Base-by-base conservation (phyloP, 169 alveolate species). In the Plasmodium gonderi region DNA sequence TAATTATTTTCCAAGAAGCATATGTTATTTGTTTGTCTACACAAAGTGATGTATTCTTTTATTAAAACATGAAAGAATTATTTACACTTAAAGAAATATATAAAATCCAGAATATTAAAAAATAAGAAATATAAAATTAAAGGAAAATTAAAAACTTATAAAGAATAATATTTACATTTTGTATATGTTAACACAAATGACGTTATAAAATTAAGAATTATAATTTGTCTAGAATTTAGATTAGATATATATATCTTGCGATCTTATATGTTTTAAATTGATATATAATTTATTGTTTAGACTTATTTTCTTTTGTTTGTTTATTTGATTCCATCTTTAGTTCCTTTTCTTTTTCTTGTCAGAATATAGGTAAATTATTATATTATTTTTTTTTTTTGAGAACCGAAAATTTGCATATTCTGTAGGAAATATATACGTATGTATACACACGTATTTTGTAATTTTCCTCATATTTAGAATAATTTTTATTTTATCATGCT, bases 21-120 rank as follows among this genome's bases (percentile, higher is more conserved):
- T 40, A 40, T 75, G 81, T 75, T 75, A 75, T 75, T 75, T 75
- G 51, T 20, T 31, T 79, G 76, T 47, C 72, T 40, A 38, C 11
- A 49, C 45, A 79, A 79, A 38, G 67, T 17, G 20, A 49, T n/a
- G 12, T 6, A 12, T 79, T 47, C 51, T 79, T 51, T 31, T 38
- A 79, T 51, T 79, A 31, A 79, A 79, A 79, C 14, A 14, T 26
- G 33, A 14, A 60, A 38, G 38, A 40, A 76, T 40, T 76, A 76
- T 76, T 76, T 42, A 20, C 42, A 31, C 64, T 40, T 76, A 42
- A 40, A 76, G 26, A 17, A 44, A 3, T 76, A 17, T 9, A 31
- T 33, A 80, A 14, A 31, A 80, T 1, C 49, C 17, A 14, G 33
- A 14, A 67, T 11, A 38, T 80, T 64, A 80, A 64, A 80, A 60